Conservation (phyloP, 2,329 filamentous ascomycete genomes). For the Cytospora chrysosperma region DNA sequence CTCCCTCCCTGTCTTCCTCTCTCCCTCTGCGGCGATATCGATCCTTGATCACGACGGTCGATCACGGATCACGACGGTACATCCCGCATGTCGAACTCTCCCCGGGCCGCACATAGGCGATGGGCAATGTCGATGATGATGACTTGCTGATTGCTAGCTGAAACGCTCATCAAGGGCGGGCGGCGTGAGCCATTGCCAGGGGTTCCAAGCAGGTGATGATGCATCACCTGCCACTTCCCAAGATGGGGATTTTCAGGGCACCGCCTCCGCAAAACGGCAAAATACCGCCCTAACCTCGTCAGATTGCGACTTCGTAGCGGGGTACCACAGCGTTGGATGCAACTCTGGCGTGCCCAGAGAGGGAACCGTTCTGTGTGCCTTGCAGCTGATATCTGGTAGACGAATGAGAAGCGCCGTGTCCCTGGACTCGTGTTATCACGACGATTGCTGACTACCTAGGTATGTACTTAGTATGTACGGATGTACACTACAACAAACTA, state of each 20-base stretch:
- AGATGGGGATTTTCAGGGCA: constrained; percentile 16
- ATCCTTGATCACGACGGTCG: background rate
- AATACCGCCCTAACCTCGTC: constrained; percentile 10
- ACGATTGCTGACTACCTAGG: too few species aligned
- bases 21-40: constrained; percentile 16
- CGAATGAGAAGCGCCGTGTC: constrained; percentile 22
- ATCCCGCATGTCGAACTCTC: constrained; percentile 14
- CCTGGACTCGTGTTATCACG: constrained; percentile 21
- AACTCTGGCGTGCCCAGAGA: constrained; percentile 10
- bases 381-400: constrained; percentile 19
- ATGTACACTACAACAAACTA: background rate
- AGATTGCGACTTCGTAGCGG: constrained; percentile 22
- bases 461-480: too few species aligned
- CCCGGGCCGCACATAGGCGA: background rate
- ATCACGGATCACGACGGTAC: background rate
- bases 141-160: constrained; percentile 3
- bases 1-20: too few species aligned
- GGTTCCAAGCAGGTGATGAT: constrained; percentile 12
- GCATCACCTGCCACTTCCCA: constrained; percentile 11
- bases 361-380: constrained; percentile 14
- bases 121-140: constrained; percentile 4
- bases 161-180: background rate
- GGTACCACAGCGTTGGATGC: constrained; percentile 22
- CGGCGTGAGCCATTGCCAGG: background rate
- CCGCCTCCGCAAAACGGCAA: constrained; percentile 10